Evolutionary conservation across 2,329 filamentous ascomycete species (phyloP).

Genomic region (Epichloe sibirici): DNA sequence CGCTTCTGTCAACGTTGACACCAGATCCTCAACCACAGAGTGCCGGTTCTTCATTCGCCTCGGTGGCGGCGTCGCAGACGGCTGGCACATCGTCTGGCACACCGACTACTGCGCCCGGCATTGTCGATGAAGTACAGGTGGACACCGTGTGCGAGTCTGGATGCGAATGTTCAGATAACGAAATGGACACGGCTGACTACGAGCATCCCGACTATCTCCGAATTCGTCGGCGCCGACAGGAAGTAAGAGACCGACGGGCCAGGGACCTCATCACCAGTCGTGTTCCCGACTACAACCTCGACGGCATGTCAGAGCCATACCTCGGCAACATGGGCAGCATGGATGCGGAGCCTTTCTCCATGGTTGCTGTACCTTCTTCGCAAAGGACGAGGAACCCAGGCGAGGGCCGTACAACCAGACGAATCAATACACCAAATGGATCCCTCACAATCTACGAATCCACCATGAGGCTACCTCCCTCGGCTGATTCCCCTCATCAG

Average conservation of each 20-base stretch:
- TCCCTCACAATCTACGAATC: constrained; percentile 5
- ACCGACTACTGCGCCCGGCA: constrained; percentile 20
- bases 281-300: constrained; percentile 10
- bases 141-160: constrained; percentile 39
- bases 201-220: constrained; percentile 14
- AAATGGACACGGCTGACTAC: constrained; percentile 39
- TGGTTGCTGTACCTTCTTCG: not conserved
- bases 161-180: constrained; percentile 43
- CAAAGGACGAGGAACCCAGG: not conserved
- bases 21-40: constrained; percentile 74
- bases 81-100: constrained; percentile 33
- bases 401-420: not conserved
- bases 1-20: constrained; percentile 65
- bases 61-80: constrained; percentile 34
- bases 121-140: constrained; percentile 19
- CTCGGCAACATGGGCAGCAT: not conserved
- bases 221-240: constrained; percentile 7
- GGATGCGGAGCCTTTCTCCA: not conserved
- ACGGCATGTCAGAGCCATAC: constrained; percentile 8
- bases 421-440: constrained; percentile 1
- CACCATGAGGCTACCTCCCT: not conserved
- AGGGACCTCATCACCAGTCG: not conserved
- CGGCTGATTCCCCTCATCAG: not conserved
- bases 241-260: not conserved
- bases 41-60: constrained; percentile 71